Conservation (phyloP, 148 eudicot species). For the Cornus suecica region DNA sequence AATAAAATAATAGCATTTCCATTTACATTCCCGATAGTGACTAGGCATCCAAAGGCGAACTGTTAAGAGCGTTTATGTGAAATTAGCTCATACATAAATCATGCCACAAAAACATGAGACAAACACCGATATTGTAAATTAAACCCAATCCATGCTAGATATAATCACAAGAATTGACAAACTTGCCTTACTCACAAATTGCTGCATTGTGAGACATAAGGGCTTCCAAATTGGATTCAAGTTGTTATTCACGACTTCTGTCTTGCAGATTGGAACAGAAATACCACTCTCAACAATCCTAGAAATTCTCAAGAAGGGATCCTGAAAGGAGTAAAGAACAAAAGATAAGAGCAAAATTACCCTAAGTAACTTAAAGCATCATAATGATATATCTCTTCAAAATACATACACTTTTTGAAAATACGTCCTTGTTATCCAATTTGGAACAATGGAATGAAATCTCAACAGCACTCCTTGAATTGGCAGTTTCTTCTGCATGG, state of each 20-base stretch:
- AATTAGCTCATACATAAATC: background rate
- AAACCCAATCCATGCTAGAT: background rate
- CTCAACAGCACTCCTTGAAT: constrained; percentile 68
- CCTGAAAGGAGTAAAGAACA: constrained; percentile 43
- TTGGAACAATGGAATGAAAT: constrained; percentile 54
- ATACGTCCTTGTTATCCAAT: constrained; percentile 76
- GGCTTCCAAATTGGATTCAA: constrained; percentile 91
- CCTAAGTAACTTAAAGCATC: background rate
- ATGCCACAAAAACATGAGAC: background rate
- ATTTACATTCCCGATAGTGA: background rate
- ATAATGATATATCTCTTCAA: background rate
- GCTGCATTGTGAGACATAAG: constrained; percentile 67
- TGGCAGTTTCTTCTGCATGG: constrained; percentile 75
- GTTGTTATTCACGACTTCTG: constrained; percentile 78
- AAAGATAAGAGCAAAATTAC: constrained; percentile 7
- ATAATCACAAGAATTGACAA: no score
- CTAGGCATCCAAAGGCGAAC: background rate
- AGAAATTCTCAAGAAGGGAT: constrained; percentile 89
- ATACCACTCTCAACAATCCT: constrained; percentile 69
- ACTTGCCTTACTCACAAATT: constrained; percentile 75
- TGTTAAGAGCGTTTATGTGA: no score
- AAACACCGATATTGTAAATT: background rate
- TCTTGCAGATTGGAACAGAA: constrained; percentile 78
- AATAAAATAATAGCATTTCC: background rate
- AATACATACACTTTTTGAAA: constrained; percentile 85